Percentiles rank a stretch among this genome's conserved stretches.
Evolutionary conservation across 805 yeast genomes (phyloP).

Genomic region (Yamadazyma akitaensis): DNA sequence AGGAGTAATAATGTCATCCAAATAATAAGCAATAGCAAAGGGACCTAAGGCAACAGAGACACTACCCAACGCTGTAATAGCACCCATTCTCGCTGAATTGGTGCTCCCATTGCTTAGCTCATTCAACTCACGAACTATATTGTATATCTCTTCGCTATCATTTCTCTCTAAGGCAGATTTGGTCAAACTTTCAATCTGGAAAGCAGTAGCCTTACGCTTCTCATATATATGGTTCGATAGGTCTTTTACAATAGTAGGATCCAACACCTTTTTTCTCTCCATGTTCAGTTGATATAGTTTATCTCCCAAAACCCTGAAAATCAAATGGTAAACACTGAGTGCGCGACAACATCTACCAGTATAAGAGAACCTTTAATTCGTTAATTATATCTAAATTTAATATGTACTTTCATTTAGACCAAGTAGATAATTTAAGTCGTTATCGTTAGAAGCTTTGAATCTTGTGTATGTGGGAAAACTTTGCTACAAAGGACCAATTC

Average conservation of each 20-base stretch:
- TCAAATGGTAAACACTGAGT: too few species aligned
- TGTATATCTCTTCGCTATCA: slow-evolving; percentile 57
- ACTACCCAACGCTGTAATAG: slow-evolving; percentile 92
- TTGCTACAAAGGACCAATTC: background rate
- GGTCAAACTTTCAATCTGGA: slow-evolving; percentile 73
- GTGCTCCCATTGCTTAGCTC: slow-evolving; percentile 73
- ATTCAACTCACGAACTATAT: slow-evolving; percentile 71
- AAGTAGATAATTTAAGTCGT: background rate
- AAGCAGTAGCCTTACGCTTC: slow-evolving; percentile 46
- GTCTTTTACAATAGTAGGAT: slow-evolving; percentile 37
- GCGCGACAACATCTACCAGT: too few species aligned
- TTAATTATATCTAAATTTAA: background rate
- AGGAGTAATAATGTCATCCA: slow-evolving; percentile 86
- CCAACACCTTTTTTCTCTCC: slow-evolving; percentile 20
- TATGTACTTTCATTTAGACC: background rate
- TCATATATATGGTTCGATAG: slow-evolving; percentile 45
- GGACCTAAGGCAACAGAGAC: slow-evolving; percentile 90
- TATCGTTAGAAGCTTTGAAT: background rate
- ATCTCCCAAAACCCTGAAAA: background rate
- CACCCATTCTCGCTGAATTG: slow-evolving; percentile 80
- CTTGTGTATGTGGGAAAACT: background rate
- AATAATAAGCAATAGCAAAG: slow-evolving; percentile 74
- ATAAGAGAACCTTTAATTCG: too few species aligned
- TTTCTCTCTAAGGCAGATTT: slow-evolving; percentile 61
- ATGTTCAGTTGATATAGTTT: slow-evolving; percentile 2